A percentile compares a stretch with the other conserved stretches of the same genome.
Conservation (phyloP, 139 green algal species). For the Coelastrella sp. region DNA sequence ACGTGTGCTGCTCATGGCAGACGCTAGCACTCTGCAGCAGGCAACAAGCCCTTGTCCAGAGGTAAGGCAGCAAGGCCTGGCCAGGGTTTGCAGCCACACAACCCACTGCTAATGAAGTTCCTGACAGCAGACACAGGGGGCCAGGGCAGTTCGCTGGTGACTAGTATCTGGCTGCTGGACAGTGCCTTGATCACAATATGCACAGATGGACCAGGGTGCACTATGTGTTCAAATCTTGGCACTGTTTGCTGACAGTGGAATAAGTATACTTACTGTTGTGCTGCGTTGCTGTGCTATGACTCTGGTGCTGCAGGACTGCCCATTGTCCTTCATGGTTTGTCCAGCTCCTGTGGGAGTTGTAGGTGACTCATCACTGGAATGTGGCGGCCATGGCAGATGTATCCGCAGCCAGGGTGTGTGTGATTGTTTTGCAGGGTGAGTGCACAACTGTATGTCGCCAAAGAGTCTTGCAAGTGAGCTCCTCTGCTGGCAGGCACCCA, state of each 20-base stretch:
- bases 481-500: too few species aligned
- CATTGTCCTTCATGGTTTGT: conserved; percentile 30
- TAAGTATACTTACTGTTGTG: not conserved
- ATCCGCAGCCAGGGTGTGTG: conserved; percentile 41
- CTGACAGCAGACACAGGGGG: not conserved
- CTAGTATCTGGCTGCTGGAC: not conserved
- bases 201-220: not conserved
- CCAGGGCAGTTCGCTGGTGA: not conserved
- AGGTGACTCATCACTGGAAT: not conserved
- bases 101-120: not conserved
- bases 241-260: not conserved
- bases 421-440: conserved; percentile 57
- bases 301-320: conserved; percentile 47
- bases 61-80: not conserved
- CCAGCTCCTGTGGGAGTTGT: not conserved
- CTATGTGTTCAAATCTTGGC: not conserved
- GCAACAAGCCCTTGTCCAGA: conserved; percentile 7
- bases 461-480: not conserved
- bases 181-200: too few species aligned
- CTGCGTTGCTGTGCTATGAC: not conserved
- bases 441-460: not conserved
- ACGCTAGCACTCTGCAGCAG: not conserved
- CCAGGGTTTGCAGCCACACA: not conserved
- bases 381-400: conserved; percentile 56
- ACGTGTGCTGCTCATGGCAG: conserved; percentile 1